A percentile compares a stretch with the other conserved stretches of the same genome.
Evolutionary conservation across 768 basidiomycete species (phyloP).

Genomic region (Phylloporus arenicola): DNA sequence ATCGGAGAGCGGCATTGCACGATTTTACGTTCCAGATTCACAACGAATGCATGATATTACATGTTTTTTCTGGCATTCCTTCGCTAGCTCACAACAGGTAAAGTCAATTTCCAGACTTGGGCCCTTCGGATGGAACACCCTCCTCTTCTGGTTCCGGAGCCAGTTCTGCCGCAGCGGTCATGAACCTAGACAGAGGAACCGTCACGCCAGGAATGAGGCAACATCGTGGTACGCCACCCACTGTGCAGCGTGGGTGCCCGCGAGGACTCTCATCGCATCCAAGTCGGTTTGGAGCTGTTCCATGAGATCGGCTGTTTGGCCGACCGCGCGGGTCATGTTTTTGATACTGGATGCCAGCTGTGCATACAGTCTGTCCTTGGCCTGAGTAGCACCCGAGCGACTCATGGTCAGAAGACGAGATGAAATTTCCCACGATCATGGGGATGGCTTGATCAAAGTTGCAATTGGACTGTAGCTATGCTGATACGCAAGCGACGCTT

Average conservation of each 20-base stretch:
- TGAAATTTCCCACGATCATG: slow-evolving; percentile 12
- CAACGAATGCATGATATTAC: not conserved
- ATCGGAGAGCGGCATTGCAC: not conserved
- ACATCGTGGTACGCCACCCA: slow-evolving; percentile 31
- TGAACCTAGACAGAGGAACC: slow-evolving; percentile 34
- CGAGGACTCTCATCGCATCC: slow-evolving; percentile 72
- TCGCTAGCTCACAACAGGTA: too few species aligned
- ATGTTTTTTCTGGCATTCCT: too few species aligned
- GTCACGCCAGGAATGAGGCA: not conserved
- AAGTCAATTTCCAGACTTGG: slow-evolving; percentile 9
- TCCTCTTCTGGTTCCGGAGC: slow-evolving; percentile 28
- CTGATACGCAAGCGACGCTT: slow-evolving; percentile 4
- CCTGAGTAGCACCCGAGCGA: slow-evolving; percentile 56
- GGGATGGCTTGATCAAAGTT: too few species aligned
- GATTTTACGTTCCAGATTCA: not conserved
- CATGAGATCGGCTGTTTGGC: slow-evolving; percentile 71
- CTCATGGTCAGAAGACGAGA: slow-evolving; percentile 10
- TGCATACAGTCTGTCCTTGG: slow-evolving; percentile 76
- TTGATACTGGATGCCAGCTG: slow-evolving; percentile 68
- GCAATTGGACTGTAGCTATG: not conserved
- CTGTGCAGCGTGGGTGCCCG: slow-evolving; percentile 80
- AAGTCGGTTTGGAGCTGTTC: slow-evolving; percentile 72
- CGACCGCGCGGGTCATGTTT: slow-evolving; percentile 61
- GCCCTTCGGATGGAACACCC: slow-evolving; percentile 2
- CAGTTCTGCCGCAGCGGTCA: slow-evolving; percentile 45